Conservation (phyloP, 139 green algal species). For the Chlorella sp. region DNA sequence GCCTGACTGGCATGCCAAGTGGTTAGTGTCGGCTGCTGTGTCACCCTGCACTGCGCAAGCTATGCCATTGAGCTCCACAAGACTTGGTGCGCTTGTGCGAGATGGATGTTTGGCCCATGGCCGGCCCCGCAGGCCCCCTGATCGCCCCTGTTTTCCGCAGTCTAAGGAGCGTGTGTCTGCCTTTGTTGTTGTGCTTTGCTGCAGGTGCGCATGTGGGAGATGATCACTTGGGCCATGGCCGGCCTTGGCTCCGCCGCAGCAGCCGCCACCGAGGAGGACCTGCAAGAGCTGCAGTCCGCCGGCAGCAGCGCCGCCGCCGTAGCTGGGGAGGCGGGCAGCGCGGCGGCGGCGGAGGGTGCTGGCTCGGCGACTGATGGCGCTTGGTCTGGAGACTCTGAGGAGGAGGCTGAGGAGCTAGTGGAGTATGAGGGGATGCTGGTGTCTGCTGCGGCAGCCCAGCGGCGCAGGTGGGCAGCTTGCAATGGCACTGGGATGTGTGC, state of each 20-base stretch:
- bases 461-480: slow-evolving; percentile 51
- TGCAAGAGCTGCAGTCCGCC: slow-evolving; percentile 15
- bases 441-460: slow-evolving; percentile 70
- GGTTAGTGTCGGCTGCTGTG: too few relatives aligned
- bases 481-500: too few relatives aligned
- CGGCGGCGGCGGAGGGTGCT: neutral
- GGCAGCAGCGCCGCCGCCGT: neutral
- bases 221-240: slow-evolving; percentile 56
- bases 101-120: too few relatives aligned
- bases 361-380: neutral
- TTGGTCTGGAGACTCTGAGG: neutral
- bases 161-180: too few relatives aligned
- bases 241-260: slow-evolving; percentile 41
- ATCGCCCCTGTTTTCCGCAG: too few relatives aligned
- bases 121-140: too few relatives aligned
- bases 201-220: slow-evolving; percentile 45
- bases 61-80: too few relatives aligned
- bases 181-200: neutral
- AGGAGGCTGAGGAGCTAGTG: slow-evolving; percentile 67
- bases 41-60: too few relatives aligned
- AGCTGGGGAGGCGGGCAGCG: neutral
- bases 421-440: slow-evolving; percentile 91
- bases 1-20: too few relatives aligned
- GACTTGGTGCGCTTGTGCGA: too few relatives aligned
- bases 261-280: slow-evolving; percentile 15